Evolutionary conservation across 306 rosid genomes (phyloP).

Genomic region (Coriaria nepalensis): DNA sequence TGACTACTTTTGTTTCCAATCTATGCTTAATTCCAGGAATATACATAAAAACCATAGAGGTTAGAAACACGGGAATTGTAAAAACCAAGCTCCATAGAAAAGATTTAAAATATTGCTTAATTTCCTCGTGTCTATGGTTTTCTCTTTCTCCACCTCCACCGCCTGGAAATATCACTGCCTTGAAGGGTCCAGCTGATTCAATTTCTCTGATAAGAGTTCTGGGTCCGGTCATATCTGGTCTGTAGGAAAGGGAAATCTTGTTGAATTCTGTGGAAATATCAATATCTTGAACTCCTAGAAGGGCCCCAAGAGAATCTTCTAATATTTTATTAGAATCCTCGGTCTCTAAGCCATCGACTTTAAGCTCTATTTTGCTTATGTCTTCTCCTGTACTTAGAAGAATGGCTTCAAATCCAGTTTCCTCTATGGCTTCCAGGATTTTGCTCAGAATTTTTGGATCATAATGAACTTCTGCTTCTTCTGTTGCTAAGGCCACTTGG

Average conservation of each 20-base stretch:
- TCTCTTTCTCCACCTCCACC: slow-evolving; percentile 38
- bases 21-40: slow-evolving; percentile 40
- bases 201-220: slow-evolving; percentile 54
- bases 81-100: slow-evolving; percentile 56
- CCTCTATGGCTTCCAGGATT: slow-evolving; percentile 34
- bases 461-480: slow-evolving; percentile 62
- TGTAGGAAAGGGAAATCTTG: slow-evolving; percentile 52
- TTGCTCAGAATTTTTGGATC: slow-evolving; percentile 39
- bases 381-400: slow-evolving; percentile 51
- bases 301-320: slow-evolving; percentile 35
- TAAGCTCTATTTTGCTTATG: slow-evolving; percentile 51
- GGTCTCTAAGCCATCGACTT: slow-evolving; percentile 33
- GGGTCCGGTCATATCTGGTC: slow-evolving; percentile 48
- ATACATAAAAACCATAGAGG: slow-evolving; percentile 72
- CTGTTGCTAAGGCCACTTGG: slow-evolving; percentile 73
- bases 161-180: slow-evolving; percentile 43
- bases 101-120: slow-evolving; percentile 30
- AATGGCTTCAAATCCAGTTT: slow-evolving; percentile 52
- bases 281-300: slow-evolving; percentile 46
- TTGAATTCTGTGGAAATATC: slow-evolving; percentile 17
- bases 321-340: slow-evolving; percentile 22
- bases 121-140: slow-evolving; percentile 32
- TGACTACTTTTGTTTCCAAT: slow-evolving; percentile 39
- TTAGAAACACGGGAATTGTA: slow-evolving; percentile 61
- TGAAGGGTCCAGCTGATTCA: slow-evolving; percentile 54